A percentile compares a stretch with the other conserved stretches of the same genome.
Conservation (phyloP, 2,329 filamentous ascomycete genomes). For the Furcasterigmium sp. region DNA sequence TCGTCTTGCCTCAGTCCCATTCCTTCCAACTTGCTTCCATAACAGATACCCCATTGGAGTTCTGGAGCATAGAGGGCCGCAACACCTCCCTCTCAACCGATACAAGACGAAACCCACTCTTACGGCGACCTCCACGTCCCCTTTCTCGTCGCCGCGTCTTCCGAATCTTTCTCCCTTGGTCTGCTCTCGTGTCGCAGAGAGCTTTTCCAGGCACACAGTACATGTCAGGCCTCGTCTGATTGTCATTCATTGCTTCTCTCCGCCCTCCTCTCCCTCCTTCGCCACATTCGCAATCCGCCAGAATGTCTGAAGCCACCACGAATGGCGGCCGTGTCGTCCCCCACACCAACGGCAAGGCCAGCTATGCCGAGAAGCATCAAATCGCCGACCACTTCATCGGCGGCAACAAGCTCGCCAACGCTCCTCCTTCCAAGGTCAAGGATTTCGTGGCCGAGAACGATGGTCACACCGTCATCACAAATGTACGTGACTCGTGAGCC, state of each 20-base stretch:
- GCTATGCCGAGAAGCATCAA: conserved; percentile 75
- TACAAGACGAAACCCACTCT: not conserved
- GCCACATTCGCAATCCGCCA: conserved; percentile 20
- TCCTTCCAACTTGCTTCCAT: not conserved
- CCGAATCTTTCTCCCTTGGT: too few species aligned
- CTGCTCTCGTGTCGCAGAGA: not conserved
- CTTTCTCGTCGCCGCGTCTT: not conserved
- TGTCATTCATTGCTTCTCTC: conserved; percentile 8
- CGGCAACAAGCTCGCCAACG: conserved; percentile 80
- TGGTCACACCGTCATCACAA: conserved; percentile 97
- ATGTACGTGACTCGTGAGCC: conserved; percentile 61
- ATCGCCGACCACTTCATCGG: conserved; percentile 94
- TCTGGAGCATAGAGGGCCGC: not conserved
- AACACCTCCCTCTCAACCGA: not conserved
- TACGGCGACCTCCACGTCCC: not conserved
- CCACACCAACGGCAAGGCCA: conserved; percentile 51
- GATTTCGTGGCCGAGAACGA: conserved; percentile 88
- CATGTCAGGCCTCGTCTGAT: not conserved
- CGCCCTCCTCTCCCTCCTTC: conserved; percentile 9
- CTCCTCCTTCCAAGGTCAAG: conserved; percentile 81
- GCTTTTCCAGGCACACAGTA: too few species aligned
- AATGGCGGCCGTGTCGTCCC: conserved; percentile 45
- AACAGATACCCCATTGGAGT: conserved; percentile 2
- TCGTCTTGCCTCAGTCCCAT: not conserved
- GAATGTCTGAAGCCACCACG: conserved; percentile 44